Evolutionary conservation across 495 filamentous ascomycete species (phyloP).

Genomic region (Amphirosellinia nigrospora): DNA sequence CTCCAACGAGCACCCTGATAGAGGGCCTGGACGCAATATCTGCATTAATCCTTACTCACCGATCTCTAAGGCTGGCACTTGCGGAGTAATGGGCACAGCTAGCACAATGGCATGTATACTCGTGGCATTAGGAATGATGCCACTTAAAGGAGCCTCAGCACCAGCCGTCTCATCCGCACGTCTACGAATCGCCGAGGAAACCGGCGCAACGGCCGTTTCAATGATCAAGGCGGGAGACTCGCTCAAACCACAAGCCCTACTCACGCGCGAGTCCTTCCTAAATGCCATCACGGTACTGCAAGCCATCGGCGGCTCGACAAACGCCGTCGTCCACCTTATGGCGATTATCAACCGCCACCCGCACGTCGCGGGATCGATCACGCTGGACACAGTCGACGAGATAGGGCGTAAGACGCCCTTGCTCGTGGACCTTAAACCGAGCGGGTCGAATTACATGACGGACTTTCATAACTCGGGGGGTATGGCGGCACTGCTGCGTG

Average conservation of each 20-base stretch:
- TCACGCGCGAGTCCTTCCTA: constrained; percentile 66
- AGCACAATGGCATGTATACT: constrained; percentile 73
- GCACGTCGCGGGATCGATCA: constrained; percentile 58
- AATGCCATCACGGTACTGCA: constrained; percentile 74
- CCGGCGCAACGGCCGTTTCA: constrained; percentile 62
- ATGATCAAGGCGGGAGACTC: constrained; percentile 44
- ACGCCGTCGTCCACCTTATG: constrained; percentile 70
- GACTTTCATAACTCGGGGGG: constrained; percentile 74
- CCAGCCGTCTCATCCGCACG: constrained; percentile 70
- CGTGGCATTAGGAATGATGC: constrained; percentile 69
- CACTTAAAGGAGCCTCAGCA: constrained; percentile 64
- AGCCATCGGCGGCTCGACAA: constrained; percentile 72
- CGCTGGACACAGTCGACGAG: constrained; percentile 62
- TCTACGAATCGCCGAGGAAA: constrained; percentile 67
- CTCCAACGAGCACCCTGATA: not conserved
- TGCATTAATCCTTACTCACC: not conserved
- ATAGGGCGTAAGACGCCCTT: constrained; percentile 66
- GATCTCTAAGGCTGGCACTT: constrained; percentile 62
- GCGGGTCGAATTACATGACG: constrained; percentile 73
- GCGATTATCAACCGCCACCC: constrained; percentile 69
- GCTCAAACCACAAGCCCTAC: constrained; percentile 59
- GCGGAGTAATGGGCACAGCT: constrained; percentile 74
- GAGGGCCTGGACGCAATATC: not conserved
- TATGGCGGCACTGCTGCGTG: constrained; percentile 63
- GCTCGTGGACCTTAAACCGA: constrained; percentile 71